A percentile compares a stretch with the other conserved stretches of the same genome.
Conservation (phyloP, 768 basidiomycete genomes). For the Tricholoma sp. region DNA sequence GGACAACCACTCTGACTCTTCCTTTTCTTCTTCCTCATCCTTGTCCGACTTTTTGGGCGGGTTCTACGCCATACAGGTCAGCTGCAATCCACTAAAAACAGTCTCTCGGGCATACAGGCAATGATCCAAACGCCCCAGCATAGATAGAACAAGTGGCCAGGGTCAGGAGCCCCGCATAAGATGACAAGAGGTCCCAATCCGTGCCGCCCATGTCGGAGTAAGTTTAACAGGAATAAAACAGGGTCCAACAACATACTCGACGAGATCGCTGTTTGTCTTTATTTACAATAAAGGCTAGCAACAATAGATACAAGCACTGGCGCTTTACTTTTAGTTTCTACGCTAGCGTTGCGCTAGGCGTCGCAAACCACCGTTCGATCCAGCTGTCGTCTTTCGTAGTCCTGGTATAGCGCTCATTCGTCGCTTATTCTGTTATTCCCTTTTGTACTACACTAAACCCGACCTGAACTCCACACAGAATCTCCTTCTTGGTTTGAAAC, state of each 20-base stretch:
- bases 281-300: no score
- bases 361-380: no score
- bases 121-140: conserved; percentile 61
- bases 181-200: conserved; percentile 59
- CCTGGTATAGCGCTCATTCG: no score
- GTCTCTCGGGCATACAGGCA: conserved; percentile 51
- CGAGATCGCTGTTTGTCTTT: no score
- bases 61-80: conserved; percentile 1
- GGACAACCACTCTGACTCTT: conserved; percentile 54
- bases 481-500: not conserved
- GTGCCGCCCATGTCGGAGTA: conserved; percentile 11
- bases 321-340: no score
- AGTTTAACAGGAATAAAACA: not conserved
- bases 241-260: no score
- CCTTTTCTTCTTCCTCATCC: conserved; percentile 57
- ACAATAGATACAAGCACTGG: no score
- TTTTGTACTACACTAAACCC: no score
- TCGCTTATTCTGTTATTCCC: no score
- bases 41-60: not conserved
- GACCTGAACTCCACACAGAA: not conserved
- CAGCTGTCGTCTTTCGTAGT: no score
- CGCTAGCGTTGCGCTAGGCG: no score
- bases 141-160: conserved; percentile 68
- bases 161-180: conserved; percentile 62
- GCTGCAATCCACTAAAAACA: conserved; percentile 5